Base-by-base conservation (phyloP, 352 stramenopile genomes). In the Nothophytophthora sp. region DNA sequence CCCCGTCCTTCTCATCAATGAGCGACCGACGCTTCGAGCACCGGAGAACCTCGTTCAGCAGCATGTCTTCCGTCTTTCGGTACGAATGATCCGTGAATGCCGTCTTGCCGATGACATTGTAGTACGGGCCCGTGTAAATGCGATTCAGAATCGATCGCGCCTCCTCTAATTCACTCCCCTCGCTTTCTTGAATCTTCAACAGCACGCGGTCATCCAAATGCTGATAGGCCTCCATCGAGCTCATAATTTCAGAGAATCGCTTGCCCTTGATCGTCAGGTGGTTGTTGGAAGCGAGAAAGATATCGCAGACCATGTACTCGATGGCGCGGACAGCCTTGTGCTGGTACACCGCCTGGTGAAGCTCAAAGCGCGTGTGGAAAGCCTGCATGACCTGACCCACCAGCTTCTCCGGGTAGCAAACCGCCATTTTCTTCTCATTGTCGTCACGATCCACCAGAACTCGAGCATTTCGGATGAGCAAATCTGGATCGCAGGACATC, bases 371-470 rank as follows among this genome's bases (percentile, higher is more conserved):
- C 12, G 86, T 94, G 22, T 81, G 79, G 50, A 97, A 97, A 8
- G 91, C 81, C 49, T 93, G 81, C 81, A 96, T 94, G 5, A 97
- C 71, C 51, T 85, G 79, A 6, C 79, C 81, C 7, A 72, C 83
- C 4, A 95, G 70, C 56, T 97, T 97, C 25, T 95, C 84, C 0
- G 84, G 90, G 22, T 94, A 97, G 35, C 87, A 96, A 29, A 97
- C 62, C 5, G 74, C 70, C 39, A 90, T 70, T 2, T 68, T 65
- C 24, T 63, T 37, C 5, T 72, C 43, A 1, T 48, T 47, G 30
- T 86, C 73, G 33, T 78, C 60, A 13, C 58, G 56, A 46, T 94
- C 85, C 10, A 79, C 57, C 7, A 92, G 60, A 20, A 95, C 81
- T 29, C 86, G 67, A 16, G 77, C 80, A 41, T 80, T 90, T 13